Conservation (phyloP, 139 green algal species). For the Dunaliella sp. region DNA sequence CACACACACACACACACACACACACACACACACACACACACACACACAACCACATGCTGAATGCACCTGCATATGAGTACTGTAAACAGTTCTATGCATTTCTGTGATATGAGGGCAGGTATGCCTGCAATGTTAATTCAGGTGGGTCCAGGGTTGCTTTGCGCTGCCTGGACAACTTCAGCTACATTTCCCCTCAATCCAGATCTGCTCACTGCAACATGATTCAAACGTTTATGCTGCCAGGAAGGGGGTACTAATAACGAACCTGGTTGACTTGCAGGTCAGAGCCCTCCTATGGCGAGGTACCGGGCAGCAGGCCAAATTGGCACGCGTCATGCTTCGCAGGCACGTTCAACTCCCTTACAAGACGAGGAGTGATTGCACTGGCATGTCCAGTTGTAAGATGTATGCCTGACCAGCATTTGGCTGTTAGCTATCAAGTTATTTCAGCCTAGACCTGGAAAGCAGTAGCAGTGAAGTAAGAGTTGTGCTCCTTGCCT, state of each 20-base stretch:
- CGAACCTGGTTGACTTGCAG: neutral
- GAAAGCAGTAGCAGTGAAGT: neutral
- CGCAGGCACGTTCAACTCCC: neutral
- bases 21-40: constrained; percentile 7
- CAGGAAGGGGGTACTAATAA: too few relatives aligned
- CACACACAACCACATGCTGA: neutral
- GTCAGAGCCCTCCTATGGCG: constrained; percentile 1
- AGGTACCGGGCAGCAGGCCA: constrained; percentile 1
- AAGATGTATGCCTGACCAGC: too few relatives aligned
- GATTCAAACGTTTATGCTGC: too few relatives aligned
- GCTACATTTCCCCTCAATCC: neutral
- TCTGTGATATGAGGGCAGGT: neutral
- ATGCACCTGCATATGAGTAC: neutral
- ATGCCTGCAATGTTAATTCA: neutral
- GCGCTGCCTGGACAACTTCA: too few relatives aligned
- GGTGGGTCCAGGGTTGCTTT: neutral
- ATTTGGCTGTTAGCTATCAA: too few relatives aligned
- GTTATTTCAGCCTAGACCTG: too few relatives aligned
- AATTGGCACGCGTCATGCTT: constrained; percentile 16
- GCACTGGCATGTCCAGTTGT: neutral
- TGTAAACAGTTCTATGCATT: neutral
- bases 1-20: constrained; percentile 7
- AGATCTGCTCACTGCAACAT: neutral
- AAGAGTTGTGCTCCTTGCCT: neutral
- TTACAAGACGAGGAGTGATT: neutral